Evolutionary conservation across 768 basidiomycete species (phyloP), one percentile per base, ranked within the genome.

Genomic region (Crepidotus variabilis): DNA sequence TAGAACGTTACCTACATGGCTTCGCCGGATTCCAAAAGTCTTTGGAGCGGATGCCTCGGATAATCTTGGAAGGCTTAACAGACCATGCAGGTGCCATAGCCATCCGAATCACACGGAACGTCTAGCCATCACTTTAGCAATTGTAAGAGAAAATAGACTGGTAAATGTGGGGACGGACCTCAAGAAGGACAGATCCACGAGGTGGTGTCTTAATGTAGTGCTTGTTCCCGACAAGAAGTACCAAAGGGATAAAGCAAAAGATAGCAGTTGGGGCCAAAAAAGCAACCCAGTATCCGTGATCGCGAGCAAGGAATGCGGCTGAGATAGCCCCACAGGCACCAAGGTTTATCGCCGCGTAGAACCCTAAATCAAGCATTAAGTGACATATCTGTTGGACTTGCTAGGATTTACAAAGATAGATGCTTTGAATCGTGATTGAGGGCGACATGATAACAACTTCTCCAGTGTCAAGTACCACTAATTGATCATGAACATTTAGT

Each of bases 381-480:
- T n/a, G n/a, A n/a, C n/a, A n/a, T n/a, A n/a, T n/a, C n/a, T n/a
- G n/a, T n/a, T n/a, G n/a, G n/a, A n/a, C n/a, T n/a, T n/a, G n/a
- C n/a, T n/a, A n/a, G n/a, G n/a, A n/a, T 11, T 43, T 43, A 43
- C 39, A 78, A 46, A 79, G 77, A 66, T 82, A 84, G 46, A 81
- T 72, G 47, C 74, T 72, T 51, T 81, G 74, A 5, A 79, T 70
- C 0, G 83, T 84, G 22, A 81, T 65, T 10, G 75, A 67, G 1
- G 83, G 83, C 13, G 82, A 81, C 39, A 78, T 75, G 63, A 83
- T 73, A 36, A 85, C 79, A 4, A 70, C 67, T 58, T 82, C 79
- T n/a, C 82, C 83, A 7, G 75, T 73, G 0, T 72, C 64, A 0
- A 81, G 68, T 1, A 72, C 76, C 52, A 73, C 74, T 72, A 56